Evolutionary conservation across 2,329 filamentous ascomycete genomes (phyloP).

Genomic region (Fusarium nurragi): DNA sequence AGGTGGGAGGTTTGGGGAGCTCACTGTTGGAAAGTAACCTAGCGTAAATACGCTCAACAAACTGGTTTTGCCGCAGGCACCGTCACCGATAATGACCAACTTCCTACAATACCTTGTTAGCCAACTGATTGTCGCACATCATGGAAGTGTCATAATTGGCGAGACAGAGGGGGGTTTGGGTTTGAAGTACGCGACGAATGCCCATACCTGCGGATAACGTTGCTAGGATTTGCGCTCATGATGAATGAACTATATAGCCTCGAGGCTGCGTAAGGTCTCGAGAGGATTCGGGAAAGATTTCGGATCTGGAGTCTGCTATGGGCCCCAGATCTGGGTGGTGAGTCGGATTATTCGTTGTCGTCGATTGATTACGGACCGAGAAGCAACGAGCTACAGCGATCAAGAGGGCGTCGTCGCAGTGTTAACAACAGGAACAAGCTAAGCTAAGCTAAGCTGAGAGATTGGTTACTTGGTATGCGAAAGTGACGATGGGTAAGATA

Average conservation of each 20-base stretch:
- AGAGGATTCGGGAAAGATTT: conserved; percentile 14
- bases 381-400: conserved; percentile 23
- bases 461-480: conserved; percentile 10
- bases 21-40: conserved; percentile 95
- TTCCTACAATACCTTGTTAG: conserved; percentile 68
- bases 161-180: background rate
- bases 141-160: background rate
- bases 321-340: conserved; percentile 35
- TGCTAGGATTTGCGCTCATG: conserved; percentile 60
- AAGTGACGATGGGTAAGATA: background rate
- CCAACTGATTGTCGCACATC: background rate
- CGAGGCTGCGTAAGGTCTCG: conserved; percentile 20
- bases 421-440: conserved; percentile 20
- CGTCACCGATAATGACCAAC: conserved; percentile 95
- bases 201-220: conserved; percentile 73
- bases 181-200: conserved; percentile 19
- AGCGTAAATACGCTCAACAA: conserved; percentile 96
- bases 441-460: conserved; percentile 1
- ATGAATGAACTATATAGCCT: conserved; percentile 37
- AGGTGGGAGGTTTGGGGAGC: conserved; percentile 50
- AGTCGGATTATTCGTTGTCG: conserved; percentile 21
- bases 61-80: conserved; percentile 98
- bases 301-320: conserved; percentile 35
- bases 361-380: conserved; percentile 24
- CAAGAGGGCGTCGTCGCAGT: conserved; percentile 30